Percentiles rank a stretch among this genome's conserved stretches.
Evolutionary conservation across 2,329 filamentous ascomycete species (phyloP).

Genomic region (Botrytis elliptica): DNA sequence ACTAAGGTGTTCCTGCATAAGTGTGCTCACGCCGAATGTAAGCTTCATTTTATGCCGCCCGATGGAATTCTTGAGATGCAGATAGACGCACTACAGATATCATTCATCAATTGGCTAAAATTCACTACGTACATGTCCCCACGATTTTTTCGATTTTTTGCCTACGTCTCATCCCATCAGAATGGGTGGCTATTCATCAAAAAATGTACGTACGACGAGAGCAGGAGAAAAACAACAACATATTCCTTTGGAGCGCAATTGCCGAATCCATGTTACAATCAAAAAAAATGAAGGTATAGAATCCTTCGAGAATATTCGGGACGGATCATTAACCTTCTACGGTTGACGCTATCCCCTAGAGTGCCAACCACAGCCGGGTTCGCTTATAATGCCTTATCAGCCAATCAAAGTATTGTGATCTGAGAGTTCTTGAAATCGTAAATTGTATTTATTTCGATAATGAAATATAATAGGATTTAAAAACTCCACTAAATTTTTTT

Average conservation of each 20-base stretch:
- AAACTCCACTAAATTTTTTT: too few relatives aligned
- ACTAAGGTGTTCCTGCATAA: slow-evolving; percentile 11
- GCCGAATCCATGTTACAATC: not conserved
- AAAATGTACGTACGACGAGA: not conserved
- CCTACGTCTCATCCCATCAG: not conserved
- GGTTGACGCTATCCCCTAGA: not conserved
- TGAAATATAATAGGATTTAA: too few relatives aligned
- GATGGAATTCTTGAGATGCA: not conserved
- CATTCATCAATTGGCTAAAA: not conserved
- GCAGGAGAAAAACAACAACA: not conserved
- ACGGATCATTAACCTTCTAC: slow-evolving; percentile 12
- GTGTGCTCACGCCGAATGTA: not conserved
- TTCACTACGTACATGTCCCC: not conserved
- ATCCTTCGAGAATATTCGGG: slow-evolving; percentile 12
- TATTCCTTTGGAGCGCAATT: not conserved
- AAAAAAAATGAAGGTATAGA: not conserved
- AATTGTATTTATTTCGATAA: too few relatives aligned
- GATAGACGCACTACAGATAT: not conserved
- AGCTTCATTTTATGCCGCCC: not conserved
- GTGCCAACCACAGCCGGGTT: too few relatives aligned
- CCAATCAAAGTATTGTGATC: too few relatives aligned
- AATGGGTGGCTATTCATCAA: not conserved
- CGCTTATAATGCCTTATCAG: too few relatives aligned
- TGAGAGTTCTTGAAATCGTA: too few relatives aligned
- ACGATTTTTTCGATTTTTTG: not conserved